Conservation (phyloP, 805 yeast genomes). For the Kluyveromyces dobzhanskii region DNA sequence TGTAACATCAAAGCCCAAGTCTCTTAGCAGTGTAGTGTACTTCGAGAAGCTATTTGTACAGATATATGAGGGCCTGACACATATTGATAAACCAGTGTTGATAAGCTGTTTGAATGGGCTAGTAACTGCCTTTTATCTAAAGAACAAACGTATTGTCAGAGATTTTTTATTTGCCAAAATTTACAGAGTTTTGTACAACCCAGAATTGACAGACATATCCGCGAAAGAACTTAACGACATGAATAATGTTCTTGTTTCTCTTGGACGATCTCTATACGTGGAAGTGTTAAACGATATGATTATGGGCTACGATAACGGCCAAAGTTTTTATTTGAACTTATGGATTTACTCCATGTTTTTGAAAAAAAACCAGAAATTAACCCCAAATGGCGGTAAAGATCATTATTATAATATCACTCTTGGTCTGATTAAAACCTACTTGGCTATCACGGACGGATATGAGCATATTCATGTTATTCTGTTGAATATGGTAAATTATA, state of each 20-base stretch:
- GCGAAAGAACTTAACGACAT: slow-evolving; percentile 51
- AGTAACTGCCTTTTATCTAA: slow-evolving; percentile 41
- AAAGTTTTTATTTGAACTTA: slow-evolving; percentile 24
- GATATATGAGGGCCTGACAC: slow-evolving; percentile 46
- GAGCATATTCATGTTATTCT: slow-evolving; percentile 21
- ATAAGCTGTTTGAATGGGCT: slow-evolving; percentile 49
- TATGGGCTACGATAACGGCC: slow-evolving; percentile 9
- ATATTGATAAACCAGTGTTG: slow-evolving; percentile 53
- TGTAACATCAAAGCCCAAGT: slow-evolving; percentile 53
- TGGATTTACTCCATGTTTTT: slow-evolving; percentile 33
- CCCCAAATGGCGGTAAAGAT: slow-evolving; percentile 10
- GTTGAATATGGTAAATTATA: slow-evolving; percentile 25
- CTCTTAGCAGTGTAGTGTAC: slow-evolving; percentile 40
- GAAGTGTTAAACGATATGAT: slow-evolving; percentile 30
- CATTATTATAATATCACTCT: slow-evolving; percentile 27
- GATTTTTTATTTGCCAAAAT: slow-evolving; percentile 53
- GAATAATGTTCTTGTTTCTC: slow-evolving; percentile 56
- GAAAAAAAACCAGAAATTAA: slow-evolving; percentile 21
- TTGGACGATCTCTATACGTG: slow-evolving; percentile 39
- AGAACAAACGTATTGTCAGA: slow-evolving; percentile 40
- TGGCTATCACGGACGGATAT: slow-evolving; percentile 24
- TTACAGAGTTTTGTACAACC: slow-evolving; percentile 34
- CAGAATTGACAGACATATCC: slow-evolving; percentile 29
- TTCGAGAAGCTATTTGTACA: slow-evolving; percentile 56
- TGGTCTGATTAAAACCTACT: slow-evolving; percentile 28